Evolutionary conservation across 345 rosid species (phyloP).

Genomic region (Ailanthus altissimus): DNA sequence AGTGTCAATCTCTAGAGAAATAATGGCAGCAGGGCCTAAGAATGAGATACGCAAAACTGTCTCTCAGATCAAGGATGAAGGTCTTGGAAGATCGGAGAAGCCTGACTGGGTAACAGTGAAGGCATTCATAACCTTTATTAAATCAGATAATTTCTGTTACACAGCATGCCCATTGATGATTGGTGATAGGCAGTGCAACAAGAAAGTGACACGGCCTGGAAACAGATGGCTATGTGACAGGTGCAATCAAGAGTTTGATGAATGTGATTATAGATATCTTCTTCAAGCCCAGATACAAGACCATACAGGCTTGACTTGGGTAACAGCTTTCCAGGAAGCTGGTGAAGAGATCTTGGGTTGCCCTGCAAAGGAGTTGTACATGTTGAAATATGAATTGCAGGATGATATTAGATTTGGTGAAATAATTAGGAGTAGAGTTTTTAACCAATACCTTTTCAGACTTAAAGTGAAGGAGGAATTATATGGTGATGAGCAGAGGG

Average conservation of each 20-base stretch:
- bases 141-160: constrained; percentile 78
- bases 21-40: constrained; percentile 51
- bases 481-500: constrained; percentile 80
- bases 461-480: constrained; percentile 89
- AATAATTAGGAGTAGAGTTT: constrained; percentile 50
- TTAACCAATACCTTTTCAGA: constrained; percentile 56
- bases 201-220: constrained; percentile 66
- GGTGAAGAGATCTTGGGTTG: constrained; percentile 82
- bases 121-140: constrained; percentile 68
- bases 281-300: constrained; percentile 92
- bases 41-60: constrained; percentile 68
- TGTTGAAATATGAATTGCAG: constrained; percentile 57
- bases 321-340: constrained; percentile 84
- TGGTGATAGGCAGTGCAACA: constrained; percentile 84
- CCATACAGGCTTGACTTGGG: constrained; percentile 79
- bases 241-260: constrained; percentile 84
- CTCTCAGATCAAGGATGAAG: constrained; percentile 83
- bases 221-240: constrained; percentile 80
- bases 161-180: constrained; percentile 88
- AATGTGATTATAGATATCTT: constrained; percentile 86
- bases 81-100: constrained; percentile 84
- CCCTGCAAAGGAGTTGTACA: constrained; percentile 67
- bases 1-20: constrained; percentile 73
- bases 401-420: constrained; percentile 63
- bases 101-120: constrained; percentile 86